Evolutionary conservation across 2,329 filamentous ascomycete genomes (phyloP).

Genomic region (Arthrobotrys sinensis): DNA sequence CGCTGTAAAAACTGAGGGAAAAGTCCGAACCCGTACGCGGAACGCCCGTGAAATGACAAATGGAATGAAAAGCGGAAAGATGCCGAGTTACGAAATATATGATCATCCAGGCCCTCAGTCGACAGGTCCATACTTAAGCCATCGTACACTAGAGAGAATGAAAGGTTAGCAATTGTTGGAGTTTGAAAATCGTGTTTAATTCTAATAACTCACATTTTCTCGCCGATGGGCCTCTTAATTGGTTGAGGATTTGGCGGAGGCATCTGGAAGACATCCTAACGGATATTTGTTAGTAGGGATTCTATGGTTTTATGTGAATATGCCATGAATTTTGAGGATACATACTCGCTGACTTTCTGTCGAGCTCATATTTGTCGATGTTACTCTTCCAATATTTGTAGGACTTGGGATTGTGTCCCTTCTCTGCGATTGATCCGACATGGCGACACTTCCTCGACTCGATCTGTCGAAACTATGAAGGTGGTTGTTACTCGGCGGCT

Average conservation of each 20-base stretch:
- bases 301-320: not conserved
- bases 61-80: conserved; percentile 10
- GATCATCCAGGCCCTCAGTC: conserved; percentile 23
- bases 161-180: not conserved
- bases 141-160: conserved; percentile 37
- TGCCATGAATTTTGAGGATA: not conserved
- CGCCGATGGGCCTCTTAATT: conserved; percentile 48
- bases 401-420: conserved; percentile 45
- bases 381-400: conserved; percentile 53
- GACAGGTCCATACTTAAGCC: conserved; percentile 57
- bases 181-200: not conserved
- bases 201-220: conserved; percentile 50
- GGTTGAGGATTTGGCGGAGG: conserved; percentile 45
- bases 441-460: conserved; percentile 51
- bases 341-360: conserved; percentile 51
- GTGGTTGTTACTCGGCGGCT: conserved; percentile 36
- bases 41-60: conserved; percentile 44
- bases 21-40: conserved; percentile 34
- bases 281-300: conserved; percentile 20
- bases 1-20: conserved; percentile 21
- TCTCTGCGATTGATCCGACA: conserved; percentile 52
- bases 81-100: not conserved
- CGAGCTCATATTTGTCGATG: conserved; percentile 52
- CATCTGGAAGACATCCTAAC: conserved; percentile 53
- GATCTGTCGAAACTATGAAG: conserved; percentile 49